These are phyloP conservation scores for Cordyceps farinosa DNA, from an alignment of 2,329 filamentous ascomycete genomes.

Conservation along the genomic window DNA sequence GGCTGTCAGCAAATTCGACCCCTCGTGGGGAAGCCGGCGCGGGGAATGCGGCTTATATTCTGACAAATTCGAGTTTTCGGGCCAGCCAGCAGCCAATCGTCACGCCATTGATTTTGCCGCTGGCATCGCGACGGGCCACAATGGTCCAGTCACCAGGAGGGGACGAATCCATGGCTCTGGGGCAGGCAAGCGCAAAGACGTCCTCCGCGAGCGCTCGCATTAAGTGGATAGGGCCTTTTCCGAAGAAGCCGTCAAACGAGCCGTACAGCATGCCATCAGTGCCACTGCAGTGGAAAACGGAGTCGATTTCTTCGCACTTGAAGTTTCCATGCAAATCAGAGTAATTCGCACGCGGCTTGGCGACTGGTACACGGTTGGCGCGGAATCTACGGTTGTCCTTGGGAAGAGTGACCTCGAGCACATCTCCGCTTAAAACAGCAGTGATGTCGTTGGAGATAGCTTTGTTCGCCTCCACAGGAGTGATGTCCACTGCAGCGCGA, in stretches of 20 bases:
- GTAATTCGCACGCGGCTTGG: constrained; percentile 20
- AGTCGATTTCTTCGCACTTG: constrained; percentile 34
- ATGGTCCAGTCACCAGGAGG: constrained; percentile 43
- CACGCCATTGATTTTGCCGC: constrained; percentile 25
- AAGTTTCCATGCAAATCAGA: constrained; percentile 33
- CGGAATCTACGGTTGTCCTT: constrained; percentile 22
- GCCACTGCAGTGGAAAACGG: constrained; percentile 33
- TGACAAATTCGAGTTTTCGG: constrained; percentile 23
- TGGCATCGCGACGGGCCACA: constrained; percentile 29
- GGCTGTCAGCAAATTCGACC: not conserved
- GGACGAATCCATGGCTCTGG: constrained; percentile 38
- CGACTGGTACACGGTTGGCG: constrained; percentile 5
- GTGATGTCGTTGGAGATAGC: constrained; percentile 26
- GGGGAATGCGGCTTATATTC: not conserved
- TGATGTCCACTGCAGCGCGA: constrained; percentile 25
- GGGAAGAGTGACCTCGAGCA: constrained; percentile 26
- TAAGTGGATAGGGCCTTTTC: constrained; percentile 34
- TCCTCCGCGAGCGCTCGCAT: constrained; percentile 38
- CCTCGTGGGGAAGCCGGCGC: not conserved
- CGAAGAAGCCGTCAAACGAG: constrained; percentile 40
- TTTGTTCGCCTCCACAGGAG: constrained; percentile 20
- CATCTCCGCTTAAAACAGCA: constrained; percentile 30
- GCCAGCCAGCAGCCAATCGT: constrained; percentile 41
- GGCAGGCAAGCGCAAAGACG: constrained; percentile 37
- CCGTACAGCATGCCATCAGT: constrained; percentile 38